Evolutionary conservation across 345 rosid species (phyloP), one percentile per base, ranked within the genome.

Genomic region (Noccaea bulbosa): DNA sequence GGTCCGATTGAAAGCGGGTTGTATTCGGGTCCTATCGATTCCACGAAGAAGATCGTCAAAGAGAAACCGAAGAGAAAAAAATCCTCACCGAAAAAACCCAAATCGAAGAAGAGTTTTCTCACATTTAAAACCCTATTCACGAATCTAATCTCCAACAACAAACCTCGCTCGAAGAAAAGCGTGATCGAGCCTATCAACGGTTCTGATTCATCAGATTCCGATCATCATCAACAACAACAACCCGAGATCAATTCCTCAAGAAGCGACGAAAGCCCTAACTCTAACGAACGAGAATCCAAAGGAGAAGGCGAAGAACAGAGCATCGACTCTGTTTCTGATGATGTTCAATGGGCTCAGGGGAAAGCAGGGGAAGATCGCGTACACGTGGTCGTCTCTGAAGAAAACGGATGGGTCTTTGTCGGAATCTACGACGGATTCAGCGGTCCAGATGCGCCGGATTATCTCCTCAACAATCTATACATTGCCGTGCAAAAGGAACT

Each of bases 301-400:
- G 46, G 35, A 7, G 75, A 70, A 43, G 75, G 49, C n/a, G 78
- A 65, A 17, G 69, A 74, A 35, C 78, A 77, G 17, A 84, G 70
- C 11, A 78, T 61, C 5, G 86, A 71, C 58, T 86, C 78, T 67
- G 77, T 76, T 41, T 76, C 76, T 70, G 81, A 83, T 70, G 81
- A 83, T 65, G 68, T 93, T 39, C 88, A 91, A 43, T 93, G 98
- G 98, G 98, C 97, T 12, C 97, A 91, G 39, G 98, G 97, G 38
- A 93, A 86, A 79, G 98, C 98, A 5, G 98, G 98, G 2, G 98
- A 93, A 77, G 98, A 93, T 81, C 85, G 93, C 33, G 88, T 88
- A 32, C 98, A 93, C 64, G 83, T 93, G 8, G 96, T 89, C 10
- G 81, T 93, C 9, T 93, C 98, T 1, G 98, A 91, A 62, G 94